Conservation (phyloP, 2,329 filamentous ascomycete species). For the Ophiostoma pallidulum region DNA sequence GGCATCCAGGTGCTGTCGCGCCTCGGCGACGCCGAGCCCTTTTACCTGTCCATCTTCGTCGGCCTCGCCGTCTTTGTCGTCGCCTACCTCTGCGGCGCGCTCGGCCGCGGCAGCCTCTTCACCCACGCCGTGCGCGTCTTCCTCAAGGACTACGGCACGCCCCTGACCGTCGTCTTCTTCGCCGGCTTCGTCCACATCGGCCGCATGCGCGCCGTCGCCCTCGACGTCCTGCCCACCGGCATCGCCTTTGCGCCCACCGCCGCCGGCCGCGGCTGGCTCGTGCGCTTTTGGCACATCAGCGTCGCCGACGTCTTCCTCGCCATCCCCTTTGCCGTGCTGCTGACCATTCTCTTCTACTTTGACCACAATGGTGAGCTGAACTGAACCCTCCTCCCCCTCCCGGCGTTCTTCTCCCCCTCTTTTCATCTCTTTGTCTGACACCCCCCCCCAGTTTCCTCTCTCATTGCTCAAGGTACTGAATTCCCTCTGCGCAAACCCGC, state of each 20-base stretch:
- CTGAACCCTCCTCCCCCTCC: too few relatives aligned
- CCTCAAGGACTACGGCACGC: constrained; percentile 82
- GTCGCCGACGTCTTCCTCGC: constrained; percentile 70
- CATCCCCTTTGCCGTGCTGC: constrained; percentile 73
- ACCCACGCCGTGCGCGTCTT: constrained; percentile 68
- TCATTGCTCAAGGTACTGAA: constrained; percentile 75
- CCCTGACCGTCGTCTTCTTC: constrained; percentile 76
- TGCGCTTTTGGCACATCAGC: constrained; percentile 70
- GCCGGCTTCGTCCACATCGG: constrained; percentile 83
- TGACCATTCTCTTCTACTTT: constrained; percentile 83
- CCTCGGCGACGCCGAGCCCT: constrained; percentile 55
- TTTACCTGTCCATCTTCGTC: constrained; percentile 73
- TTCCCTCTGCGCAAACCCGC: constrained; percentile 73
- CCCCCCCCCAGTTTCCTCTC: constrained; percentile 54
- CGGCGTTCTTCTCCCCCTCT: constrained; percentile 35
- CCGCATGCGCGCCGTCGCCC: constrained; percentile 60
- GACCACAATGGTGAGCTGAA: too few relatives aligned
- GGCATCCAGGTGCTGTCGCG: constrained; percentile 75
- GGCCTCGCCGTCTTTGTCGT: constrained; percentile 68
- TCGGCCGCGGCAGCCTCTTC: constrained; percentile 65
- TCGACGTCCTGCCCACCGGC: constrained; percentile 65
- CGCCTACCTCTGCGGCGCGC: constrained; percentile 62
- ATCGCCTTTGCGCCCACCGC: constrained; percentile 70
- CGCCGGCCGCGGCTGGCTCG: constrained; percentile 61
- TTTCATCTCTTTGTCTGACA: background rate